A percentile compares a stretch with the other conserved stretches of the same genome.
Evolutionary conservation across 1,284 basidiomycete genomes (phyloP).

Genomic region (Chondrostereum purpureum): DNA sequence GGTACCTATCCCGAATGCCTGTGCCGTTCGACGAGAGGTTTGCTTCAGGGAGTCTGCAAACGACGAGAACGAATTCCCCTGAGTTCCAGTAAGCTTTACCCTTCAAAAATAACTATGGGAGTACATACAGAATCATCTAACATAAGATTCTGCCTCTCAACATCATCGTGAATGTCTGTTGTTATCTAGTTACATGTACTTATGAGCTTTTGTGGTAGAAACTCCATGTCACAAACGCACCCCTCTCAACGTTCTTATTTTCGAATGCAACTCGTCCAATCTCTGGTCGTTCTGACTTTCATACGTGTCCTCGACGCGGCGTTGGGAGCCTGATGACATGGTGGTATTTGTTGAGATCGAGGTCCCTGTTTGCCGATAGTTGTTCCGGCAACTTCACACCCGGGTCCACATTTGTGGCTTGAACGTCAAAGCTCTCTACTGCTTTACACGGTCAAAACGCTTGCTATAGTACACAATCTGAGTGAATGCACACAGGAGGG

Average conservation of each 20-base stretch:
- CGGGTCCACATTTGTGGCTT: no score
- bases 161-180: conserved; percentile 73
- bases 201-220: no score
- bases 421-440: no score
- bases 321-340: no score
- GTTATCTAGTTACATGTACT: no score
- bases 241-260: conserved; percentile 69
- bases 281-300: conserved; percentile 76
- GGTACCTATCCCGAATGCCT: conserved; percentile 62
- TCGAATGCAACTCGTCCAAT: conserved; percentile 75
- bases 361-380: no score
- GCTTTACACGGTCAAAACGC: no score
- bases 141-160: conserved; percentile 72
- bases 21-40: conserved; percentile 57
- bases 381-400: no score
- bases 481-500: no score
- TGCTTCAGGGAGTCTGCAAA: conserved; percentile 56
- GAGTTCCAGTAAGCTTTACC: conserved; percentile 1
- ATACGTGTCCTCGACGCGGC: conserved; percentile 58
- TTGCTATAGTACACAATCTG: no score
- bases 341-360: not conserved
- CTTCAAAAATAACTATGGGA: not conserved
- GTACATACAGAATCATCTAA: conserved; percentile 69
- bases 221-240: no score
- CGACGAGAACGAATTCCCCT: conserved; percentile 59